These are phyloP conservation scores for Mycena galericulata DNA, from an alignment of 768 basidiomycete species.

Conservation along the genomic window DNA sequence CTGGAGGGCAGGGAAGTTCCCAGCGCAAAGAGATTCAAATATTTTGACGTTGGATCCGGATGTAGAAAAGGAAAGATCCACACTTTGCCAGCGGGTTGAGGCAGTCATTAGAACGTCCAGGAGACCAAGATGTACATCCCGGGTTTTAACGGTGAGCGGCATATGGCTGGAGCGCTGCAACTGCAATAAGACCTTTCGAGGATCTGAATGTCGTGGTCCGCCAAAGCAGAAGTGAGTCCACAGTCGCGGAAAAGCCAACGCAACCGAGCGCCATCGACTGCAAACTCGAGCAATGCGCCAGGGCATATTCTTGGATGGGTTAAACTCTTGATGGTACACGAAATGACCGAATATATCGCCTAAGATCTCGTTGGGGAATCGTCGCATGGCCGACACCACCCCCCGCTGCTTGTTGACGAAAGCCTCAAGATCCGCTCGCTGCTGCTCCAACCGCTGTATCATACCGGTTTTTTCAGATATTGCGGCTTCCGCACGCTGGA, in stretches of 20 bases:
- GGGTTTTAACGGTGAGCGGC: too few species aligned
- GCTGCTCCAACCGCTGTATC: background rate
- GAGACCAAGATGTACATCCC: too few species aligned
- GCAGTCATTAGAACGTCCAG: too few species aligned
- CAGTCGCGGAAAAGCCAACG: background rate
- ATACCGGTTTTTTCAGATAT: background rate
- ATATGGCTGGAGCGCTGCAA: too few species aligned
- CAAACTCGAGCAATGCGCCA: constrained; percentile 7
- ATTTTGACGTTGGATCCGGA: too few species aligned
- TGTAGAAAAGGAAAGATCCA: too few species aligned
- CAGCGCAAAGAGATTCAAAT: too few species aligned
- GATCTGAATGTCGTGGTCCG: too few species aligned
- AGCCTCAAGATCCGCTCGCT: constrained; percentile 2
- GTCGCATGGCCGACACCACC: constrained; percentile 10
- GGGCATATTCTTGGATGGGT: background rate
- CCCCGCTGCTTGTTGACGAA: background rate
- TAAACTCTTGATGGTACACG: background rate
- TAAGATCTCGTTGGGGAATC: constrained; percentile 20
- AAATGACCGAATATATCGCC: constrained; percentile 19
- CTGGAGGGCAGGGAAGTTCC: too few species aligned
- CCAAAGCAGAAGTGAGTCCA: background rate
- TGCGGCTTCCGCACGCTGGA: too few species aligned
- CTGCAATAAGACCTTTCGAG: too few species aligned
- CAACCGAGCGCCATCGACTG: constrained; percentile 16
- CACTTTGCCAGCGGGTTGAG: too few species aligned